Base-by-base conservation (phyloP, 495 filamentous ascomycete species). In the Talaromyces wortmannii region DNA sequence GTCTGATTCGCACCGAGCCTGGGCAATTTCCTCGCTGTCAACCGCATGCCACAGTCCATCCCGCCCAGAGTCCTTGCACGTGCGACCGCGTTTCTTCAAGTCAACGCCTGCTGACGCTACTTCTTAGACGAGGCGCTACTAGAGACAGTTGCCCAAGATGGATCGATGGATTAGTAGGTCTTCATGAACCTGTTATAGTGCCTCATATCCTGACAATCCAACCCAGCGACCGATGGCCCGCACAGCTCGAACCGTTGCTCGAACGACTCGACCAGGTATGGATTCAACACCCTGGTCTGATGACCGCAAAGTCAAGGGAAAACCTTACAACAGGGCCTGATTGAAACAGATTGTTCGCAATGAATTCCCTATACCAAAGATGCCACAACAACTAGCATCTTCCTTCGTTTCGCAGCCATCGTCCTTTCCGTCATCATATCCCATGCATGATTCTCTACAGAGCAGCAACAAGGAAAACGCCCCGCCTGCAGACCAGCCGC, bases 81-180 rank as follows among this genome's bases (percentile, higher is more conserved):
- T 67, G 31, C 23, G 23, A 4, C 36, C 13, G 36, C 36, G 36
- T 15, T 46, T 49, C 4, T 31, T 49, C 23, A 33, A 4, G 18
- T 36, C 31, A n/a, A 49, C 57, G 13, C 16, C 43, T 50, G 32
- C 15, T 36, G 32, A 31, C 29, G 13, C 11, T 29, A 2, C 31
- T 40, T 42, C 31, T 63, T 55, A 71, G 82, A 84, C 59, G 84
- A 90, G 63, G 80, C 81, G 64, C 70, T 87, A 59, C 74, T 94
- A 46, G 73, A 76, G 60, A 69, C 64, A 58, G 78, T 82, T 68
- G 85, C 87, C 59, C 73, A 78, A 59, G 86, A 87, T 67, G 84
- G 83, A 44, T 69, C 76, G 23, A 83, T 92, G 68, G 83, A 89
- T 58, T 76, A 80, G 89, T 91, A 80, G 68, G 76, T 65, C 59